These are phyloP conservation scores for Penicillium coffeae DNA, from an alignment of 495 filamentous ascomycete species.

Conservation along the genomic window DNA sequence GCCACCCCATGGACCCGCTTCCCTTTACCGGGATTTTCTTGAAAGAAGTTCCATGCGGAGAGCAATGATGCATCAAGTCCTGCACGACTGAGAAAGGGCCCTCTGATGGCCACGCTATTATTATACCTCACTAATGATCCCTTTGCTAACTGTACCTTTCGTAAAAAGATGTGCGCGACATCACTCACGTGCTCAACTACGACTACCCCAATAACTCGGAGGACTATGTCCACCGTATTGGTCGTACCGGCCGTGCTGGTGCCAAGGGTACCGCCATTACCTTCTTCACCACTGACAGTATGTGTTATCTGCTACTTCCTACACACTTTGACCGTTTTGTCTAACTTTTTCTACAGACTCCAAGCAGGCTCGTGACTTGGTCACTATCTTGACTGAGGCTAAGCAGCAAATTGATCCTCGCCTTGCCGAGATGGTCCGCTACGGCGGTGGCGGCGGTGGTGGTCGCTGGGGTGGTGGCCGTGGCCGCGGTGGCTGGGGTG, in stretches of 20 bases:
- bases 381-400: slow-evolving; percentile 86
- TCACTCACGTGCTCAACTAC: slow-evolving; percentile 99
- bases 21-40: slow-evolving; percentile 47
- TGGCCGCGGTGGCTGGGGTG: slow-evolving; percentile 58
- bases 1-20: slow-evolving; percentile 51
- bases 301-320: slow-evolving; percentile 34
- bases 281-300: slow-evolving; percentile 97
- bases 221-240: slow-evolving; percentile 97
- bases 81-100: slow-evolving; percentile 57
- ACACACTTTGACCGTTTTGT: slow-evolving; percentile 26
- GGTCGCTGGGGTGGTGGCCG: slow-evolving; percentile 60
- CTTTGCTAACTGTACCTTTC: slow-evolving; percentile 71
- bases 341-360: slow-evolving; percentile 57
- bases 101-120: slow-evolving; percentile 47
- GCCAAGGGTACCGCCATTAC: slow-evolving; percentile 87
- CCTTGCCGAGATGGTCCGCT: slow-evolving; percentile 93
- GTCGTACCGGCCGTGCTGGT: slow-evolving; percentile 87
- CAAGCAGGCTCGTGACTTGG: slow-evolving; percentile 95
- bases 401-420: slow-evolving; percentile 98
- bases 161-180: slow-evolving; percentile 99
- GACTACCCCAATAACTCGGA: slow-evolving; percentile 99
- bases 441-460: slow-evolving; percentile 79
- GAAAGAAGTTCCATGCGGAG: slow-evolving; percentile 57
- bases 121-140: slow-evolving; percentile 36
- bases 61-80: slow-evolving; percentile 69